Evolutionary conservation across 73 alveolate species (phyloP).

Genomic region (Tetrahymena borealis): DNA sequence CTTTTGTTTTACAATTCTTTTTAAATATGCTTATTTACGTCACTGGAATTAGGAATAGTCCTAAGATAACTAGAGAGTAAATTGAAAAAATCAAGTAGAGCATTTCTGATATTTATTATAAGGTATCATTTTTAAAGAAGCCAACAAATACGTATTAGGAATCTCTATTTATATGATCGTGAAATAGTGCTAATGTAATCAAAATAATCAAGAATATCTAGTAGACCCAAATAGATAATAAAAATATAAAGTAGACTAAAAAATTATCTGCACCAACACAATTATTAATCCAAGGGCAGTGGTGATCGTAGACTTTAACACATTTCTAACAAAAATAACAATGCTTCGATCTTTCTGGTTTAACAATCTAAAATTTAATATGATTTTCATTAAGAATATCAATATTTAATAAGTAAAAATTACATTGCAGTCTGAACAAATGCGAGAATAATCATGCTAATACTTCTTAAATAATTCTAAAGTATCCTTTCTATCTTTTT

Average conservation of each 20-base stretch:
- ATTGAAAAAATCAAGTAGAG: not conserved
- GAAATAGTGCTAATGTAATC: not conserved
- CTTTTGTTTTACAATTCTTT: too few relatives aligned
- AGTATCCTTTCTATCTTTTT: conserved; percentile 16
- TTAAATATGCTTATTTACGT: not conserved
- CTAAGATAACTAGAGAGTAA: not conserved
- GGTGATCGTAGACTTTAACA: conserved; percentile 57
- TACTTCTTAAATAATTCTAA: conserved; percentile 3
- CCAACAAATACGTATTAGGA: not conserved
- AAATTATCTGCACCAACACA: conserved; percentile 50
- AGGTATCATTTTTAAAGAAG: not conserved
- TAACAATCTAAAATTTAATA: conserved; percentile 6
- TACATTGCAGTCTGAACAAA: conserved; percentile 66
- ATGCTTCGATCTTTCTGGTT: conserved; percentile 50
- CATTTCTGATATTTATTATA: not conserved
- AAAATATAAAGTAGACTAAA: conserved; percentile 24
- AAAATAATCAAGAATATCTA: not conserved
- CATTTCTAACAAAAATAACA: conserved; percentile 38
- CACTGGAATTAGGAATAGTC: not conserved
- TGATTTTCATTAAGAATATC: not conserved
- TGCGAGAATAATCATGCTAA: conserved; percentile 18
- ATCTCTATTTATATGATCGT: not conserved
- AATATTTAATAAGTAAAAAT: not conserved
- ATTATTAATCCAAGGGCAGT: conserved; percentile 82
- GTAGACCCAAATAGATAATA: conserved; percentile 12